Base-by-base conservation (phyloP, 2,329 filamentous ascomycete species). In the Geosmithia morbida region DNA sequence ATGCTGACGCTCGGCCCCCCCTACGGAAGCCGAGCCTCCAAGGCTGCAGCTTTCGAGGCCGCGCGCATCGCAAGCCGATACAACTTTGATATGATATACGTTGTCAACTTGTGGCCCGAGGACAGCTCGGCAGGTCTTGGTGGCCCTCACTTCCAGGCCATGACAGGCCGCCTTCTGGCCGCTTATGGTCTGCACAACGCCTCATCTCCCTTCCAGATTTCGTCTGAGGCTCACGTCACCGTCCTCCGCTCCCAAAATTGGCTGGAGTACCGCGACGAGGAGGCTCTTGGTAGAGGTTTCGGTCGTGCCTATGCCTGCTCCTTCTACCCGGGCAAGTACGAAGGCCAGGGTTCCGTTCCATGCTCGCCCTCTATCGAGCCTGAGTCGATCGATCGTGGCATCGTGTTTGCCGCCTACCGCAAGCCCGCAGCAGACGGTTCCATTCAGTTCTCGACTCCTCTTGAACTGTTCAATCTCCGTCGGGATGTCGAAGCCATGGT, bases 1-100 rank as follows among this genome's bases (percentile, higher is more conserved):
- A 57, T 71, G 2, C 56, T 75, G 17, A 66, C 69, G 0, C 60
- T 72, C 8, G 64, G 65, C 2, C 68, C 70, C n/a, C 67, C 71
- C 1, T 62, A 66, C 30, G 59, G 62, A 18, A 68, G 61, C 48
- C 61, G 62, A 1, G 67, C 69, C 13, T 70, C 69, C 14, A 62
- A 68, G 17, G 61, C 66, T 0, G 74, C 72, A 2, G 75, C 75
- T 7, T 69, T 75, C 44, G 68, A 75, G 56, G 72, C 72, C 7
- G 73, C 74, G 1, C 65, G 71, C 30, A 75, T 80, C 40, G 75
- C 76, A 5, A 66, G 64, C 3, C 68, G 70, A 47, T 77, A 77
- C 57, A 66, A 74, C 47, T 77, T 80, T 46, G 72, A 77, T 52
- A 63, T 79, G 20, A 66, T 79, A 13, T 80, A 79, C 52, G 68